These are phyloP conservation scores for Aspergillus biplanus DNA, from an alignment of 495 filamentous ascomycete species.

Conservation along the genomic window DNA sequence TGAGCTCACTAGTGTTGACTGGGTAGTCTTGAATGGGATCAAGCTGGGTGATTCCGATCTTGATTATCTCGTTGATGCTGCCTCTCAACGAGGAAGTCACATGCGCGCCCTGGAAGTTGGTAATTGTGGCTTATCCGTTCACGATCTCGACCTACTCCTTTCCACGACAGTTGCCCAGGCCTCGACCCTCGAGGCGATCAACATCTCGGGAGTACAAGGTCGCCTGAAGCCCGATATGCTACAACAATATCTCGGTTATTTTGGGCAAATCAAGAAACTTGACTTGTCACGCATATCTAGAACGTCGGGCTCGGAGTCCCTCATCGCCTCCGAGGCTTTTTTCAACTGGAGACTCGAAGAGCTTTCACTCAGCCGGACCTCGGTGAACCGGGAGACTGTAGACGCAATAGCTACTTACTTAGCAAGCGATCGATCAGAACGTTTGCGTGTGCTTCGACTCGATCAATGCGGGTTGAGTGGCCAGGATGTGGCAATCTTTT, in stretches of 20 bases:
- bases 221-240: constrained; percentile 67
- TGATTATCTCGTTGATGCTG: constrained; percentile 70
- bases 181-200: constrained; percentile 72
- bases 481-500: constrained; percentile 73
- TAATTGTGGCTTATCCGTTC: constrained; percentile 69
- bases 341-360: constrained; percentile 78
- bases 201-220: constrained; percentile 77
- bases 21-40: constrained; percentile 81
- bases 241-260: constrained; percentile 64
- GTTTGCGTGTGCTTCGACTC: constrained; percentile 69
- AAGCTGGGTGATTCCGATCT: constrained; percentile 80
- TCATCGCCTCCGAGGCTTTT: constrained; percentile 68
- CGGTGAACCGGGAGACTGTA: constrained; percentile 58
- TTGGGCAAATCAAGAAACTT: constrained; percentile 71
- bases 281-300: constrained; percentile 70
- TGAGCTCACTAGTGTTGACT: constrained; percentile 76
- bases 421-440: constrained; percentile 62
- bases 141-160: constrained; percentile 48
- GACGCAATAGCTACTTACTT: constrained; percentile 67
- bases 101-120: constrained; percentile 83
- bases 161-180: constrained; percentile 60
- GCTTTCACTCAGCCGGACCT: constrained; percentile 66
- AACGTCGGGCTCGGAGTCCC: constrained; percentile 63
- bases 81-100: constrained; percentile 64
- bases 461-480: constrained; percentile 83